A percentile compares a stretch with the other conserved stretches of the same genome.
Evolutionary conservation across 768 basidiomycete genomes (phyloP).

Genomic region (Nidula microcarpa): DNA sequence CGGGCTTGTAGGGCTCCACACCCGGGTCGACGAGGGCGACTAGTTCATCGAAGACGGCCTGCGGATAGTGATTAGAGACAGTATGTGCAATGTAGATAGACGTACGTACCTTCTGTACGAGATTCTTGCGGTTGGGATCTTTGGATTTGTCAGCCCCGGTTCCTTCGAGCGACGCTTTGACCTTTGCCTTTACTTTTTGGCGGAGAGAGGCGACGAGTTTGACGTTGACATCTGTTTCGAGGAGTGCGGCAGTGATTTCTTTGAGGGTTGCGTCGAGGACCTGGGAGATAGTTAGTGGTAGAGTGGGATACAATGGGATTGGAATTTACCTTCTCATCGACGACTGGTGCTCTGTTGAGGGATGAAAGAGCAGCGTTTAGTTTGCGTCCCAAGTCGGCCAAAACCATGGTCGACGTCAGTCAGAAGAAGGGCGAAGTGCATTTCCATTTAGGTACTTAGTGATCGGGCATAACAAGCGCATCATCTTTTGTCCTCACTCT

Average conservation of each 20-base stretch:
- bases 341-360: constrained; percentile 77
- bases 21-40: constrained; percentile 95
- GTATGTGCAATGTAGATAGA: neutral
- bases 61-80: neutral
- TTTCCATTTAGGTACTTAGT: neutral
- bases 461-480: neutral
- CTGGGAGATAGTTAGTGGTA: constrained; percentile 34
- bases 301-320: neutral
- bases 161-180: constrained; percentile 75
- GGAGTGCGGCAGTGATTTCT: constrained; percentile 89
- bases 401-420: constrained; percentile 63
- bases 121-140: constrained; percentile 78
- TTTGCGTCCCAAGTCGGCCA: constrained; percentile 90
- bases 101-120: constrained; percentile 81
- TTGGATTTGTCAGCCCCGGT: constrained; percentile 65
- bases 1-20: constrained; percentile 93
- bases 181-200: constrained; percentile 87
- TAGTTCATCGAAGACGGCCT: constrained; percentile 97
- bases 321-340: constrained; percentile 84
- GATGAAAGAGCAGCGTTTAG: constrained; percentile 93
- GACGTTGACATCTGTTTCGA: constrained; percentile 98
- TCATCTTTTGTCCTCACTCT: neutral
- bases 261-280: constrained; percentile 93
- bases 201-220: constrained; percentile 87
- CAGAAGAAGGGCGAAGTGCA: neutral